Evolutionary conservation across 306 rosid species (phyloP).

Genomic region (Gillenia trifoliata): DNA sequence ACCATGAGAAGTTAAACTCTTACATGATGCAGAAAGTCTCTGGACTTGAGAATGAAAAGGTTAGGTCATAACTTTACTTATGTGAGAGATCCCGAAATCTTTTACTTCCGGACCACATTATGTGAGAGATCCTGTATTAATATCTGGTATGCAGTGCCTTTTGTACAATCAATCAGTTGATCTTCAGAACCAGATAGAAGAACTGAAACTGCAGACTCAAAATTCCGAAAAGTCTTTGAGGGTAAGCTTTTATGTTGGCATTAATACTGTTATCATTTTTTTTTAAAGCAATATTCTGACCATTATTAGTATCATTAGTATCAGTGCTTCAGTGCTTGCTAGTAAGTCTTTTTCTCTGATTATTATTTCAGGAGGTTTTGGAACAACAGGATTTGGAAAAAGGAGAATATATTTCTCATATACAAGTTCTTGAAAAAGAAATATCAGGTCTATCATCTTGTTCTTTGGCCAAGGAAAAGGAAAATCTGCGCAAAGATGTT

Average conservation of each 20-base stretch:
- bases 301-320: neutral
- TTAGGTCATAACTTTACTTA: conserved; percentile 8
- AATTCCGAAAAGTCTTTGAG: conserved; percentile 43
- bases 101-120: conserved; percentile 11
- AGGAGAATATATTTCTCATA: conserved; percentile 51
- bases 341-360: conserved; percentile 1
- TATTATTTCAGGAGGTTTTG: conserved; percentile 47
- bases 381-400: conserved; percentile 54
- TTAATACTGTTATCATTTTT: neutral
- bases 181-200: conserved; percentile 57
- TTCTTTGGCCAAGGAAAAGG: conserved; percentile 70
- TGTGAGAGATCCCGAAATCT: conserved; percentile 1
- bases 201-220: conserved; percentile 42
- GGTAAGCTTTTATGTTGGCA: conserved; percentile 37
- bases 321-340: no score
- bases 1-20: conserved; percentile 47
- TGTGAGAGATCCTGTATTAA: conserved; percentile 9
- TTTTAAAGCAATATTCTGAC: neutral
- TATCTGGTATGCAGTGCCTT: conserved; percentile 46
- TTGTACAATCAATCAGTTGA: conserved; percentile 47
- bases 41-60: conserved; percentile 71
- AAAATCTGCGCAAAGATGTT: conserved; percentile 66
- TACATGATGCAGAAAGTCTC: conserved; percentile 50
- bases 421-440: conserved; percentile 67
- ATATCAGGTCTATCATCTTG: conserved; percentile 53